phyloP scores from a whole-genome alignment of 192 early-diverging fungal species.

The Dimargaris xerosporica region DNA sequence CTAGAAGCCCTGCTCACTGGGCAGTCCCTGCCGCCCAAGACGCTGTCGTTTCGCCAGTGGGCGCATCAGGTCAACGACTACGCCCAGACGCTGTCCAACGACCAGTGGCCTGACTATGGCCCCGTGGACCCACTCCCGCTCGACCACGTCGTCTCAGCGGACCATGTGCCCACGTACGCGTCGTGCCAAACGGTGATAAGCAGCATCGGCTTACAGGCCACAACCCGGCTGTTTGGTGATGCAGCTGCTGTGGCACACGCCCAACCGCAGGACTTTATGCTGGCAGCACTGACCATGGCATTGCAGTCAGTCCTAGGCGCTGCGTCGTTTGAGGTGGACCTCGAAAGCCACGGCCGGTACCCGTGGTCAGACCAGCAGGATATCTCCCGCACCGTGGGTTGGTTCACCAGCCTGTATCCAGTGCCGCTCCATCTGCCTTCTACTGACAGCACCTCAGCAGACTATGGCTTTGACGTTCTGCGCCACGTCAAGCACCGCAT shows the following conservation, averaged over 20 bases:
- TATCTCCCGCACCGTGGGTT: constrained; percentile 6
- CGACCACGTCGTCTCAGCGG: background rate
- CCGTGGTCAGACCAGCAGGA: background rate
- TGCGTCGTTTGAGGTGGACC: background rate
- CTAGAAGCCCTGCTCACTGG: background rate
- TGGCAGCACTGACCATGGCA: background rate
- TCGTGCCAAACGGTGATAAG: background rate
- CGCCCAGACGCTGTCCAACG: background rate
- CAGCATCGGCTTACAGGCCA: background rate
- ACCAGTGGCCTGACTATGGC: background rate
- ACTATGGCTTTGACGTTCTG: background rate
- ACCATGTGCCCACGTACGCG: background rate
- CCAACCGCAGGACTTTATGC: background rate
- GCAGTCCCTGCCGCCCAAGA: background rate
- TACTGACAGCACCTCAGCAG: background rate
- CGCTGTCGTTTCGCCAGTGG: background rate
- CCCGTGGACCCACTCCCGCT: background rate
- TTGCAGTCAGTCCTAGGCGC: background rate
- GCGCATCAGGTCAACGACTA: background rate
- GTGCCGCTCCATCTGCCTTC: background rate
- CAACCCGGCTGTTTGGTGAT: background rate
- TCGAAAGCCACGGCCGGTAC: background rate
- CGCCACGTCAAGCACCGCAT: background rate
- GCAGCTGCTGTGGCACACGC: background rate
- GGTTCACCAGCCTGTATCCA: background rate